phyloP scores from a whole-genome alignment of 2,329 filamentous ascomycete genomes.

The Diaporthe destruens region DNA sequence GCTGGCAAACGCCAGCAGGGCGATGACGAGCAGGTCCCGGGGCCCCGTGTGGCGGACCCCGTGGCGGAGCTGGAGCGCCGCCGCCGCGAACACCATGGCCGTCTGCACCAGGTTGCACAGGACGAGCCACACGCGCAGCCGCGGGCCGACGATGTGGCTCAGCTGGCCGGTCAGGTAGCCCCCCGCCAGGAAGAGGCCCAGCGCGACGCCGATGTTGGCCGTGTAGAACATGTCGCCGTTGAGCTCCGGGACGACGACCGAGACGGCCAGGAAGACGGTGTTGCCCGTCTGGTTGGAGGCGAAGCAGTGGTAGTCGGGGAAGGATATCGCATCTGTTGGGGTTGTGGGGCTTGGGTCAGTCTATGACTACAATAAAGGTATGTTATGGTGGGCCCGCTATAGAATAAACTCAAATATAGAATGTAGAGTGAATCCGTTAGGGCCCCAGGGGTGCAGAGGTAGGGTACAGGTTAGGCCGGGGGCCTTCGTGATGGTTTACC shows the following conservation, averaged over 20 bases:
- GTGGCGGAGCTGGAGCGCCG: slow-evolving; percentile 60
- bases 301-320: slow-evolving; percentile 72
- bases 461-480: not conserved
- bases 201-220: slow-evolving; percentile 66
- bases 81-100: slow-evolving; percentile 64
- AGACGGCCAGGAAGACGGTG: slow-evolving; percentile 69
- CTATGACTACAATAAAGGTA: too few species aligned
- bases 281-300: slow-evolving; percentile 76
- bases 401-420: too few species aligned
- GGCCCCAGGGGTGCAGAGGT: not conserved
- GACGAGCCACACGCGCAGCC: slow-evolving; percentile 66
- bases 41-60: slow-evolving; percentile 53
- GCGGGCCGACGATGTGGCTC: slow-evolving; percentile 64
- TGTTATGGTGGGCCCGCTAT: not conserved
- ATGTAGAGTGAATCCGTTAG: too few species aligned
- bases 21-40: slow-evolving; percentile 59
- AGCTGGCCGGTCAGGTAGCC: slow-evolving; percentile 69
- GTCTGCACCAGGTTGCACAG: slow-evolving; percentile 68
- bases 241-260: slow-evolving; percentile 62
- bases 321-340: slow-evolving; percentile 65
- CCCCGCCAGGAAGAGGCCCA: slow-evolving; percentile 68
- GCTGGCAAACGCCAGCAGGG: slow-evolving; percentile 66
- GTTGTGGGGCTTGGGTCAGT: not conserved
- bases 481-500: slow-evolving; percentile 47
- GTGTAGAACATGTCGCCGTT: slow-evolving; percentile 63